Evolutionary conservation across 345 rosid species (phyloP).

Genomic region (Syzygium grande): DNA sequence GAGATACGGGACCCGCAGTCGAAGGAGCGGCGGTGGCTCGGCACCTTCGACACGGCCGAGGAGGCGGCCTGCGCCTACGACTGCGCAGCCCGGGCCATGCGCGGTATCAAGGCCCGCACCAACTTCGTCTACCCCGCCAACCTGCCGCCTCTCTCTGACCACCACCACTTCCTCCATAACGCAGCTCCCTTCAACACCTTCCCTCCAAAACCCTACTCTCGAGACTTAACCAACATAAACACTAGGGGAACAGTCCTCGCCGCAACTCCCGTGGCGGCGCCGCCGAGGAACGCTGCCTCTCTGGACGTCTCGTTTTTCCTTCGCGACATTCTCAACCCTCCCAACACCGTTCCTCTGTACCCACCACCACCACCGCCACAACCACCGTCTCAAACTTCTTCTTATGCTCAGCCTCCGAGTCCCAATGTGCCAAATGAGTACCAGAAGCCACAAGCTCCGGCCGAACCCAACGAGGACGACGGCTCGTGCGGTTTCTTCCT

Average conservation of each 20-base stretch:
- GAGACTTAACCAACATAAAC: slow-evolving; percentile 12
- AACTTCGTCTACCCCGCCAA: slow-evolving; percentile 64
- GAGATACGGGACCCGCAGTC: slow-evolving; percentile 94
- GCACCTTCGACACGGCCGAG: slow-evolving; percentile 97
- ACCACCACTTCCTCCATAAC: neutral
- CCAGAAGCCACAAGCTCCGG: neutral
- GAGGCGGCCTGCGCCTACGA: slow-evolving; percentile 98
- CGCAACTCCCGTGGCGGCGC: neutral
- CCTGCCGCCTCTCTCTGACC: slow-evolving; percentile 16
- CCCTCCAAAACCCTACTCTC: neutral
- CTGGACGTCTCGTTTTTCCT: slow-evolving; percentile 37
- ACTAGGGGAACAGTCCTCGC: neutral
- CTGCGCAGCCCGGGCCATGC: slow-evolving; percentile 85
- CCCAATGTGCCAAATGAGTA: neutral
- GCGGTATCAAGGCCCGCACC: slow-evolving; percentile 87
- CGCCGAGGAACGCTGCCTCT: slow-evolving; percentile 4
- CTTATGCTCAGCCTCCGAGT: neutral
- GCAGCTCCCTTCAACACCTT: slow-evolving; percentile 15
- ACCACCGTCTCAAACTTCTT: neutral
- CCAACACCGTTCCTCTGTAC: neutral
- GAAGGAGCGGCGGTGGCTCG: slow-evolving; percentile 93
- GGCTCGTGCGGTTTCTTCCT: neutral
- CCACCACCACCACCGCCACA: neutral
- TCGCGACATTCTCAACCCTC: slow-evolving; percentile 30
- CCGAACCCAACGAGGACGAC: neutral